A percentile compares a stretch with the other conserved stretches of the same genome.
Conservation (phyloP, 2,329 filamentous ascomycete genomes). For the Aspergillus neoniger region DNA sequence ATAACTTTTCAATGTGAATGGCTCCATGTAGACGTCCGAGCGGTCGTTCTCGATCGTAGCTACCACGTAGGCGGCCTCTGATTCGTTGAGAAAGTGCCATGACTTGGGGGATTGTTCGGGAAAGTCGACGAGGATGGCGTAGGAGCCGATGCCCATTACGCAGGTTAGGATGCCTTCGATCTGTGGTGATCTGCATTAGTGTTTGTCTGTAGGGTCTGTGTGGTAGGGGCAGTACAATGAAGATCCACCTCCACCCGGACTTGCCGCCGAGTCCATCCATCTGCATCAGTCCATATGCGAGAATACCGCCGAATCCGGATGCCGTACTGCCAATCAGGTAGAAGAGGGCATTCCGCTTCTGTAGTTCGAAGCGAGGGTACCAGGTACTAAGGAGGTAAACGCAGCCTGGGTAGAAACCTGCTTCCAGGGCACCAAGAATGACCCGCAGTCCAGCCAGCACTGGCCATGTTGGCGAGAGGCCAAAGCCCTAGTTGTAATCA, state of each 20-base stretch:
- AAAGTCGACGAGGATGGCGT: background rate
- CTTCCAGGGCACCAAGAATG: background rate
- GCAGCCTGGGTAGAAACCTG: background rate
- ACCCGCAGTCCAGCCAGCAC: background rate
- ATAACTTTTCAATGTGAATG: conserved; percentile 52
- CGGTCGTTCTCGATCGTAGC: conserved; percentile 56
- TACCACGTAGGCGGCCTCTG: conserved; percentile 53
- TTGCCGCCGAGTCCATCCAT: background rate
- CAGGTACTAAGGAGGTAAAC: background rate
- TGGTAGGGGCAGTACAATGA: background rate
- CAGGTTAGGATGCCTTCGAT: background rate
- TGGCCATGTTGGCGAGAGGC: background rate
- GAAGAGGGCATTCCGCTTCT: background rate
- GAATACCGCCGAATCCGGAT: background rate
- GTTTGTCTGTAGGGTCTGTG: background rate
- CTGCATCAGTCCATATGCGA: background rate
- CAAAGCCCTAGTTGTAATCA: background rate
- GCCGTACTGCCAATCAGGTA: background rate
- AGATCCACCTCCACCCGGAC: background rate
- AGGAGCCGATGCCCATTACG: background rate
- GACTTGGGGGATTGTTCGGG: conserved; percentile 10
- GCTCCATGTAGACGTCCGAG: conserved; percentile 52
- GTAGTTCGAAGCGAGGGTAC: background rate
- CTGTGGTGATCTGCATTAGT: background rate
- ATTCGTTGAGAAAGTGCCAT: conserved; percentile 32